Evolutionary conservation across 257 asterid species (phyloP), one percentile per base, ranked within the genome.

Genomic region (Knoxia roxburghii): DNA sequence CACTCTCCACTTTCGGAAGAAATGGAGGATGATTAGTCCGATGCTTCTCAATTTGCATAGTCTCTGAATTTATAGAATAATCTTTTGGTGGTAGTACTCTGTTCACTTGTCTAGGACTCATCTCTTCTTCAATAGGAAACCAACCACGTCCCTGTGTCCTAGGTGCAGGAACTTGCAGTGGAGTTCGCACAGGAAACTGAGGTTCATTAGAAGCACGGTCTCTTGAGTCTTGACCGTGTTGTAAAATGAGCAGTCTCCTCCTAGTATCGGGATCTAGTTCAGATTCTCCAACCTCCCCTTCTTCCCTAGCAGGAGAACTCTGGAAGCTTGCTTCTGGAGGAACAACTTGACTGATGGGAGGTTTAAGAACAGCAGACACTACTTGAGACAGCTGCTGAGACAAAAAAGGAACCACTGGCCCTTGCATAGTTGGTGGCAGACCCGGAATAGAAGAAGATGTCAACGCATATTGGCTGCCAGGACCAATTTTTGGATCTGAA

Each of bases 181-280:
- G 80, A 11, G 87, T 75, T 63, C 79, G 82, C 56, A 79, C 78
- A 74, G 95, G 81, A 84, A 88, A 83, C 73, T 81, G 83, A 30
- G 92, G 77, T 80, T 88, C 97, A 79, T 80, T 74, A 40, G 90
- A 84, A 63, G 85, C 80, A 27, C 70, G 90, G 70, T 87, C 99
- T 77, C 99, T 88, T 66, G 82, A 75, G 79, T 94, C 99, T 77
- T 81, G 95, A 71, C 99, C 99, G 68, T 94, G 99, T 73, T 94
- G 99, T 84, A 89, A 85, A 76, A 94, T 94, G 61, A 94, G 87
- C 70, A 94, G 81, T 72, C 99, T 87, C 83, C 99, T 85, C 84
- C 99, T 94, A 43, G 96, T 94, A 75, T 94, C 99, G 21, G 96
- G 99, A 85, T 94, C 98, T 73, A 94, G 70, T 83, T 94, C 99